Base-by-base conservation (phyloP, 495 filamentous ascomycete genomes). In the Coniosporium apollinis region DNA sequence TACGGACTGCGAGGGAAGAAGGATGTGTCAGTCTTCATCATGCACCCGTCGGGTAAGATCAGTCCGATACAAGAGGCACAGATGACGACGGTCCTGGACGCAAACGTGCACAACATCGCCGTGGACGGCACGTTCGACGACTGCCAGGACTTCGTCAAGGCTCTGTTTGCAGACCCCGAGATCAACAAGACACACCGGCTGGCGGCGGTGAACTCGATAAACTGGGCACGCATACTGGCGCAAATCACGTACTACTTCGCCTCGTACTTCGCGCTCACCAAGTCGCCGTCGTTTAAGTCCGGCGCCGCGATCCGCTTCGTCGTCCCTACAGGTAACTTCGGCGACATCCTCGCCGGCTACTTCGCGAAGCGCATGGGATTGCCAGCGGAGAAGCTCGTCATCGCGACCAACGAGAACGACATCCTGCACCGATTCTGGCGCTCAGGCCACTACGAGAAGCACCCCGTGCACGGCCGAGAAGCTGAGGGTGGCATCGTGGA, bases 1-100 rank as follows among this genome's bases (percentile, higher is more conserved):
- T 94, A 94, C 51, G 89, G 89, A n/a, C 67, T 97, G 5, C 63
- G 85, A n/a, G 82, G 83, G 18, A 96, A 96, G 70, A 86, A 87
- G 57, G 89, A 97, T 65, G 76, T 94, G 5, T 82, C 80, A 0
- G 74, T 94, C 5, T 81, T 83, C 57, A 94, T 97, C 46, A 60
- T 93, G 36, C 74, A 81, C 54, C 89, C 89, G 4, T 77, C 82
- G 42, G 87, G 82, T 21, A 70, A 74, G 33, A 72, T 93, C 28
- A 79, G 71, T 47, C 77, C 83, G 2, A 76, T 94, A 37, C 89
- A 94, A 52, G 81, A 94, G 56, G 78, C 74, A 3, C 89, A 96
- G 59, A 94, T 97, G 89, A 93, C 83, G 1, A 89, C 86, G 0
- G 74, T 82, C 36, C 56, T 78, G 16, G 89, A 94, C 49, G 58